A percentile compares a stretch with the other conserved stretches of the same genome.
Conservation (phyloP, 1,284 basidiomycete genomes). For the Neonothopanus nambi region DNA sequence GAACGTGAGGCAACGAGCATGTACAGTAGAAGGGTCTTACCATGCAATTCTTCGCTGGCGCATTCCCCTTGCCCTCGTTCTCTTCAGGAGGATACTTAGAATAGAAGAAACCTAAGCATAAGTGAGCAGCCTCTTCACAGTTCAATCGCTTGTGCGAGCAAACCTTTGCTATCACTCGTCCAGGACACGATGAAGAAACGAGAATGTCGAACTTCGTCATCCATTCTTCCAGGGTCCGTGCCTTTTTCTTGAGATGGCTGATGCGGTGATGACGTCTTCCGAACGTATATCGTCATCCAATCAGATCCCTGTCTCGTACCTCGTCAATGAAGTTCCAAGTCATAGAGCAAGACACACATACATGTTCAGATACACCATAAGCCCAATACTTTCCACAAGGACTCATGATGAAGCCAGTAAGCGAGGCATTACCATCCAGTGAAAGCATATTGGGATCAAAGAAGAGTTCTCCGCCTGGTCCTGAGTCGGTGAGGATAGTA, state of each 20-base stretch:
- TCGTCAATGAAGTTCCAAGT: too few species aligned
- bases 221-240: slow-evolving; percentile 1
- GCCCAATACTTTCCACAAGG: slow-evolving; percentile 3
- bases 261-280: slow-evolving; percentile 3
- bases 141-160: neutral
- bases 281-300: slow-evolving; percentile 3
- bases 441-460: neutral
- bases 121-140: too few species aligned
- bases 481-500: slow-evolving; percentile 1
- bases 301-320: neutral
- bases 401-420: slow-evolving; percentile 3
- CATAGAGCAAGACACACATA: neutral
- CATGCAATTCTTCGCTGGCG: slow-evolving; percentile 1
- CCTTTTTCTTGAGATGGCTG: slow-evolving; percentile 1
- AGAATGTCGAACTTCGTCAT: neutral
- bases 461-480: slow-evolving; percentile 3
- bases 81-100: slow-evolving; percentile 6
- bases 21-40: neutral
- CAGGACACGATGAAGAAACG: slow-evolving; percentile 2
- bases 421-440: slow-evolving; percentile 1
- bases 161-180: slow-evolving; percentile 5
- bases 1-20: too few species aligned
- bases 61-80: slow-evolving; percentile 1
- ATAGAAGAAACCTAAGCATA: slow-evolving; percentile 4
- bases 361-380: slow-evolving; percentile 6